phyloP scores from a whole-genome alignment of 768 basidiomycete species.

The Daedaleopsis nitida region DNA sequence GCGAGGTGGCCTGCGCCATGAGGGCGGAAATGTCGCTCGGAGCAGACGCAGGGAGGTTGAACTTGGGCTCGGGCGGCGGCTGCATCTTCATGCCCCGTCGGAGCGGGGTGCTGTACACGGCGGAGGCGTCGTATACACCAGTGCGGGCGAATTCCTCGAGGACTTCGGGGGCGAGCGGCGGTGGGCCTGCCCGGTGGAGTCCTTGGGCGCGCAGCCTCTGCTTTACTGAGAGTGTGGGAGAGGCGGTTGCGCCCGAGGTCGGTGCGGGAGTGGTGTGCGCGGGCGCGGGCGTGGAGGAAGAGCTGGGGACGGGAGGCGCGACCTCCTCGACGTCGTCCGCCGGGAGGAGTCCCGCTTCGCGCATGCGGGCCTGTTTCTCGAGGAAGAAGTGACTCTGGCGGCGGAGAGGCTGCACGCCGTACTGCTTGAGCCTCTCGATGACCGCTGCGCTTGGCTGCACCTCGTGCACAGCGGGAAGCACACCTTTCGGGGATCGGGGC shows the following conservation, averaged over 20 bases:
- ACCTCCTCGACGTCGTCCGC: not conserved
- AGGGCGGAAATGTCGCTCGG: not conserved
- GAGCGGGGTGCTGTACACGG: too few species aligned
- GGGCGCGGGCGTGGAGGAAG: not conserved
- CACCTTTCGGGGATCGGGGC: not conserved
- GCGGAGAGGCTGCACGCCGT: not conserved
- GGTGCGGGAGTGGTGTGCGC: not conserved
- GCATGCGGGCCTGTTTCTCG: not conserved
- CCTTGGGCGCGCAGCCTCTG: too few species aligned
- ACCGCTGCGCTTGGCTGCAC: not conserved
- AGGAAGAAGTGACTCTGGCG: not conserved
- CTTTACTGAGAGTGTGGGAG: too few species aligned
- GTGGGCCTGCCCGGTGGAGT: too few species aligned
- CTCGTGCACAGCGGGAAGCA: not conserved
- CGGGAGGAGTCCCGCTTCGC: not conserved
- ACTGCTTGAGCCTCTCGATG: not conserved
- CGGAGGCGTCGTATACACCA: too few species aligned
- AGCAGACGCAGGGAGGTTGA: not conserved
- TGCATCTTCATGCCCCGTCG: not conserved
- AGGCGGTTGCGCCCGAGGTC: not conserved
- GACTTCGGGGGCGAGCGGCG: not conserved
- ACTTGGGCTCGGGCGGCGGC: not conserved
- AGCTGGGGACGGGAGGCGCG: not conserved
- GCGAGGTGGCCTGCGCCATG: not conserved
- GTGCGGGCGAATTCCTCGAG: not conserved